Conservation (phyloP, 345 rosid genomes). For the Pseudoturritis turrita region DNA sequence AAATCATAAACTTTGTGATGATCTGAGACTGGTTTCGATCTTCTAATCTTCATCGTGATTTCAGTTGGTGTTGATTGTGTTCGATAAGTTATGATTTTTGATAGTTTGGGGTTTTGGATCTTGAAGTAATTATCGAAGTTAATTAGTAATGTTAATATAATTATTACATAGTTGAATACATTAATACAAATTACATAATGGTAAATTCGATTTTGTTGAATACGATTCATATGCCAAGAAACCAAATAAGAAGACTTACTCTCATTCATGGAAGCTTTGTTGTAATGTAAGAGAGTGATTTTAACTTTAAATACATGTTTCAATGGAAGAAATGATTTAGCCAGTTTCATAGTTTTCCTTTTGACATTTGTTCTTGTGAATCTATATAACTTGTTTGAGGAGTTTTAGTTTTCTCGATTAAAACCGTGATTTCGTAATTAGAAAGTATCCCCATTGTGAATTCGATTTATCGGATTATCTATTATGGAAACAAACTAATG, state of each 20-base stretch:
- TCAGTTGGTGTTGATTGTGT: neutral
- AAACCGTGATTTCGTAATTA: neutral
- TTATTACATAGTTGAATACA: neutral
- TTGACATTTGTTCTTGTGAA: neutral
- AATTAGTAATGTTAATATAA: neutral
- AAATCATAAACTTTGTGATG: neutral
- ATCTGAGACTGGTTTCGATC: conserved; percentile 5
- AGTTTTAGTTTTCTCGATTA: neutral
- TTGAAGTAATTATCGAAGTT: neutral
- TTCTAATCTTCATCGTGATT: neutral
- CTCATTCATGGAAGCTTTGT: neutral
- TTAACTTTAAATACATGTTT: neutral
- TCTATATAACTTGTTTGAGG: neutral
- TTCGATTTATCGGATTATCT: neutral
- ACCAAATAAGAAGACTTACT: neutral
- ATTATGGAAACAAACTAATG: conserved; percentile 3
- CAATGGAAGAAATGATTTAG: neutral
- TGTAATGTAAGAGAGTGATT: conserved; percentile 3
- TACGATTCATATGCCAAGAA: neutral
- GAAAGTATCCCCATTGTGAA: neutral
- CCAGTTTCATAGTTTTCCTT: neutral
- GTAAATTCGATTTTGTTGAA: neutral
- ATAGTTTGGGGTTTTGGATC: conserved; percentile 10
- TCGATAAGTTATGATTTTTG: neutral
- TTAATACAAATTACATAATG: neutral